These are phyloP conservation scores for Auriculariales sp. DNA, from an alignment of 768 basidiomycete species.

Conservation along the genomic window DNA sequence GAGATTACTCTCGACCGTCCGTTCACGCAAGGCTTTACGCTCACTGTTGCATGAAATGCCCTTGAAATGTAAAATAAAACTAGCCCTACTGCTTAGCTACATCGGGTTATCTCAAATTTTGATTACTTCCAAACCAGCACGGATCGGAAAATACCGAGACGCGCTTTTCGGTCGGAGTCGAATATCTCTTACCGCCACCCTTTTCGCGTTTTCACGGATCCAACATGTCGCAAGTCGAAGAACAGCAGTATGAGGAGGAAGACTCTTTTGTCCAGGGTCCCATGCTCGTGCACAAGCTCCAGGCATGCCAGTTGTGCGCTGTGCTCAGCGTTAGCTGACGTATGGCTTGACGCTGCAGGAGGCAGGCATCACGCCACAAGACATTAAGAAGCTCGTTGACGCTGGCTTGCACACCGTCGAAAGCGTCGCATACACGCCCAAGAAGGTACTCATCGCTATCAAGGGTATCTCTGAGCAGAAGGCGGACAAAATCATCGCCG, in stretches of 20 bases:
- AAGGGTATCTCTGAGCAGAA: slow-evolving; percentile 97
- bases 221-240: slow-evolving; percentile 40
- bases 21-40: slow-evolving; percentile 21
- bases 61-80: too few species aligned
- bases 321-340: background rate
- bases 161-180: background rate
- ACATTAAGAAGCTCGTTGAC: slow-evolving; percentile 89
- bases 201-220: too few species aligned
- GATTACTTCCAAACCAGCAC: background rate
- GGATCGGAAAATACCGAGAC: background rate
- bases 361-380: slow-evolving; percentile 75
- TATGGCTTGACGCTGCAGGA: slow-evolving; percentile 37
- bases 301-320: slow-evolving; percentile 12
- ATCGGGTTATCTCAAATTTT: too few species aligned
- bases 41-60: slow-evolving; percentile 11
- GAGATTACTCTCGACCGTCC: slow-evolving; percentile 26
- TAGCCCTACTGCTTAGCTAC: too few species aligned
- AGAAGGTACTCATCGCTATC: slow-evolving; percentile 78
- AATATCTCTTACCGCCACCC: too few species aligned
- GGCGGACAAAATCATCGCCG: slow-evolving; percentile 87
- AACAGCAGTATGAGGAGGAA: slow-evolving; percentile 33
- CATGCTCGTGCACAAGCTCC: slow-evolving; percentile 60
- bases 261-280: slow-evolving; percentile 58
- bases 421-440: slow-evolving; percentile 90
- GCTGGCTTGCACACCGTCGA: slow-evolving; percentile 91